These are phyloP conservation scores for Lachancea meyersii DNA, from an alignment of 805 yeast genomes.

Conservation along the genomic window DNA sequence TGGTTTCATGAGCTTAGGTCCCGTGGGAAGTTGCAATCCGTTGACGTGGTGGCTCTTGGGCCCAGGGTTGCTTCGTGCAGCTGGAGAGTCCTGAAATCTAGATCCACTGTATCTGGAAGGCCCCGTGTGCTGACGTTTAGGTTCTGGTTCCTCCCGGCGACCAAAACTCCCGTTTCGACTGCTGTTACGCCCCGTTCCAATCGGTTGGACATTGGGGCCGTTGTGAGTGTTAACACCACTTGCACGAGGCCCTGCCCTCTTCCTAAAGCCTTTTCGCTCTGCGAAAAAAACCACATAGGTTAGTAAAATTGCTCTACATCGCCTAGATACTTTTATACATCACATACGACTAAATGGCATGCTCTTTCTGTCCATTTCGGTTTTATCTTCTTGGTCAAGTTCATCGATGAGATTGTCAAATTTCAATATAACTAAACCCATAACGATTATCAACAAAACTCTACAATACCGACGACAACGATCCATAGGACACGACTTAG, in stretches of 20 bases:
- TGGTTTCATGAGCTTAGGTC: constrained; percentile 4
- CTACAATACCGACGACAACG: not conserved
- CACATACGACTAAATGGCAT: constrained; percentile 7
- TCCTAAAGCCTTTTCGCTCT: constrained; percentile 8
- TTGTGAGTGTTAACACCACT: not conserved
- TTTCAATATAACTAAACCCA: not conserved
- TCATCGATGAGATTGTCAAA: constrained; percentile 1
- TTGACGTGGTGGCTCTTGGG: constrained; percentile 3
- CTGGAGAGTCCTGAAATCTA: constrained; percentile 4
- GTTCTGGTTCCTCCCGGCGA: constrained; percentile 1
- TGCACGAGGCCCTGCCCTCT: constrained; percentile 4
- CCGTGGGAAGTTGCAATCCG: constrained; percentile 7
- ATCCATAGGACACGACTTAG: not conserved
- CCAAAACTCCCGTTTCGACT: constrained; percentile 1
- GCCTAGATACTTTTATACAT: not conserved
- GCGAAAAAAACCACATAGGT: not conserved
- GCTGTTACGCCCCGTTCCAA: not conserved
- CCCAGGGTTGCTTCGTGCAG: not conserved
- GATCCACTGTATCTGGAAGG: constrained; percentile 7
- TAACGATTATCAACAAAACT: not conserved
- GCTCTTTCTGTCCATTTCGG: constrained; percentile 5
- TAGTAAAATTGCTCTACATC: not conserved
- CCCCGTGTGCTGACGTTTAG: constrained; percentile 4
- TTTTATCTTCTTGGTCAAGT: not conserved
- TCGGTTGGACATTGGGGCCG: constrained; percentile 2